These are phyloP conservation scores for Chlorella vulgaris DNA, from an alignment of 139 green algal genomes.

Conservation along the genomic window DNA sequence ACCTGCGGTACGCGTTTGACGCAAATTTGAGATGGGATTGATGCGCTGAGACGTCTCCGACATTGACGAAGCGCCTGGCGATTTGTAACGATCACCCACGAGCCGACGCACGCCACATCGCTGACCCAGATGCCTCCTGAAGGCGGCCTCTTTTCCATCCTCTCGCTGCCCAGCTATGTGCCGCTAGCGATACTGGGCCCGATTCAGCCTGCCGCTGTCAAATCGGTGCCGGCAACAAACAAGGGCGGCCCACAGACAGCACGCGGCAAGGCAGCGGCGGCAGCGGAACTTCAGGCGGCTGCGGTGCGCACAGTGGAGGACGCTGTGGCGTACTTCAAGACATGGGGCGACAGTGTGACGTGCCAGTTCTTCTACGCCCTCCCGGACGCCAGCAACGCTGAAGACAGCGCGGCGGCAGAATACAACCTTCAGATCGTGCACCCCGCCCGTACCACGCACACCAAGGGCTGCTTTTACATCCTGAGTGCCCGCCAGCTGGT, in stretches of 20 bases:
- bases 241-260: no score
- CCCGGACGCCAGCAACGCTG: not conserved
- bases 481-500: conserved; percentile 11
- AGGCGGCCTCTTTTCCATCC: not conserved
- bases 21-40: no score
- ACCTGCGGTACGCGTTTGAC: no score
- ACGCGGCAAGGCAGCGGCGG: no score
- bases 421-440: not conserved
- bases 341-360: not conserved
- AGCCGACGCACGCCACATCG: no score
- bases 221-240: no score
- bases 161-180: not conserved
- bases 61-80: no score
- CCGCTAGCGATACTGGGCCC: no score
- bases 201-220: no score
- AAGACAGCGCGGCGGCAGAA: not conserved
- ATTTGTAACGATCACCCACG: no score
- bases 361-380: conserved; percentile 9
- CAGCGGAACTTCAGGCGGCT: not conserved
- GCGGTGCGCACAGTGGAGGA: conserved; percentile 9
- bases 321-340: not conserved
- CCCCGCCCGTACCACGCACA: not conserved
- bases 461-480: conserved; percentile 2
- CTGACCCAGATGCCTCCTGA: no score
- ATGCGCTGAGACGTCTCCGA: no score